Conservation (phyloP, 768 basidiomycete genomes). For the Pholiota molesta region DNA sequence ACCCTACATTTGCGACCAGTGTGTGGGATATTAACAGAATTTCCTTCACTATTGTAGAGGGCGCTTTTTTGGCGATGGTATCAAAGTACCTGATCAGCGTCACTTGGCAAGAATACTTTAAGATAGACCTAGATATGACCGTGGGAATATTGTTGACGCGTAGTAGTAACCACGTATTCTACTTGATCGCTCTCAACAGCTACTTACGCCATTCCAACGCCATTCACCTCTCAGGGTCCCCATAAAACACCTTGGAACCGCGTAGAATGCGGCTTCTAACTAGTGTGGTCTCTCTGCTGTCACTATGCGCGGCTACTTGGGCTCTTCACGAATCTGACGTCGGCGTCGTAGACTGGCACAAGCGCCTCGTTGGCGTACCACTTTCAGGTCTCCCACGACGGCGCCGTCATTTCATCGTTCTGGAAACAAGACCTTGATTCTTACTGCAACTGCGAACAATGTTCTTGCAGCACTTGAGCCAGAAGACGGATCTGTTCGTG, state of each 20-base stretch:
- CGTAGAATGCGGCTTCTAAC: constrained; percentile 32
- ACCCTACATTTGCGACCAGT: no score
- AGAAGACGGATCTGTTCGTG: constrained; percentile 73
- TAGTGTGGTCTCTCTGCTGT: constrained; percentile 19
- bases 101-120: no score
- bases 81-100: no score
- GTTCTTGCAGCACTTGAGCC: constrained; percentile 76
- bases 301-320: constrained; percentile 27
- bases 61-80: no score
- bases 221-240: not conserved
- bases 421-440: constrained; percentile 47
- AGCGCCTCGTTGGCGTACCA: constrained; percentile 73
- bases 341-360: constrained; percentile 90
- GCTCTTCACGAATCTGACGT: constrained; percentile 76
- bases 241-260: constrained; percentile 1
- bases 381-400: constrained; percentile 48
- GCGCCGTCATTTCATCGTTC: constrained; percentile 63
- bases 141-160: not conserved
- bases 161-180: not conserved
- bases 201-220: no score
- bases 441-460: constrained; percentile 73
- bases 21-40: no score
- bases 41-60: no score
- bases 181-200: not conserved
- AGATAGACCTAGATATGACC: not conserved